These are phyloP conservation scores for Solanum virginianum DNA, from an alignment of 257 asterid genomes.

Conservation along the genomic window DNA sequence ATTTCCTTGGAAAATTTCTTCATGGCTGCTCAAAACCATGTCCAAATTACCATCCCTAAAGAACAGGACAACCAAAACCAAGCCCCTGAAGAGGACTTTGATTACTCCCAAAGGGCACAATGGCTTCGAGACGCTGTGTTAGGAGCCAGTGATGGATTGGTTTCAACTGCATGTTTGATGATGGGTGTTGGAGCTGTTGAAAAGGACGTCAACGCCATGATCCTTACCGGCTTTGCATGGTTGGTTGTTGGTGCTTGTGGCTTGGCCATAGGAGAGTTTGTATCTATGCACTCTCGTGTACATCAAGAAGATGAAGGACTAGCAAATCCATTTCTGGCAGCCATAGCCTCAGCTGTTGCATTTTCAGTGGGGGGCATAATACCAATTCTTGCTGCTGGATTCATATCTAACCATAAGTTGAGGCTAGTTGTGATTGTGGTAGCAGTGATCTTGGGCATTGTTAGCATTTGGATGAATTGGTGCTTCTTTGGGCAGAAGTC, in stretches of 20 bases:
- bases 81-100: conserved; percentile 20
- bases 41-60: conserved; percentile 19
- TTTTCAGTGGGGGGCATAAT: conserved; percentile 48
- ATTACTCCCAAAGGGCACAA: conserved; percentile 47
- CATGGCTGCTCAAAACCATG: conserved; percentile 42
- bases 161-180: conserved; percentile 51
- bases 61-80: neutral
- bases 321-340: conserved; percentile 51
- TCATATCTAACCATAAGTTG: conserved; percentile 19
- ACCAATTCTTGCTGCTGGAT: conserved; percentile 58
- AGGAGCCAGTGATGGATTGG: conserved; percentile 67
- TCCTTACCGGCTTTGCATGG: conserved; percentile 52
- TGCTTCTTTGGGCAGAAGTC: conserved; percentile 41
- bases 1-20: neutral
- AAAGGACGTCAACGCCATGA: conserved; percentile 39
- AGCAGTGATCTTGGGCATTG: conserved; percentile 38
- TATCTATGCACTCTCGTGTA: conserved; percentile 41
- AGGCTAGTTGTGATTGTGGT: conserved; percentile 37
- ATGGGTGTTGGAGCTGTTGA: conserved; percentile 65
- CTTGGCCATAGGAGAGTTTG: conserved; percentile 77
- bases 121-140: conserved; percentile 63
- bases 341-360: conserved; percentile 49
- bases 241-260: conserved; percentile 56
- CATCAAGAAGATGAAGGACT: neutral
- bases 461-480: conserved; percentile 42